These are phyloP conservation scores for Ulvella scutata DNA, from an alignment of 139 green algal genomes.

Conservation along the genomic window DNA sequence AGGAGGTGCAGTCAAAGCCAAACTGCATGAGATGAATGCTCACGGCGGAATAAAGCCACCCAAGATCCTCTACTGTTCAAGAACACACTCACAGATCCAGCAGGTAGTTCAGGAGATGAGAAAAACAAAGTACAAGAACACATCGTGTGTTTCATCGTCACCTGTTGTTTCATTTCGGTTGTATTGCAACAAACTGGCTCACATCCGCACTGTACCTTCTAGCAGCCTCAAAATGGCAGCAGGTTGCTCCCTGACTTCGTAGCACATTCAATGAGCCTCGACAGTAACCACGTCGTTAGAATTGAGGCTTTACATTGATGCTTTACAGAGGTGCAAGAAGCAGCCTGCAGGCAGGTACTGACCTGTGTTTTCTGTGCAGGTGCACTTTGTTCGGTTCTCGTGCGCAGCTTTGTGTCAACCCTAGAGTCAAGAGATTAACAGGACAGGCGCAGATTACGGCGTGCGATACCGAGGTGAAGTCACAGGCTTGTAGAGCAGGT, in stretches of 20 bases:
- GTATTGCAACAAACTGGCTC: not conserved
- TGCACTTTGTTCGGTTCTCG: constrained; percentile 67
- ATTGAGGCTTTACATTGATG: too few relatives aligned
- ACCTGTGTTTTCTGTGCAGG: too few relatives aligned
- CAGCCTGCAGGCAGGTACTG: too few relatives aligned
- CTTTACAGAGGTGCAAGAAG: too few relatives aligned
- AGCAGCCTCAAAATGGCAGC: not conserved
- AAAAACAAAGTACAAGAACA: constrained; percentile 57
- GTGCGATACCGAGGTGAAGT: constrained; percentile 41
- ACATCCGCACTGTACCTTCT: not conserved
- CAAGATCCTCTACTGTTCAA: constrained; percentile 76
- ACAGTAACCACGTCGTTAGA: too few relatives aligned
- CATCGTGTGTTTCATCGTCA: not conserved
- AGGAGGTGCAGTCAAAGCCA: not conserved
- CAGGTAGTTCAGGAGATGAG: constrained; percentile 88
- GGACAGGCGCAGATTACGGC: constrained; percentile 43
- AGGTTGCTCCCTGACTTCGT: not conserved
- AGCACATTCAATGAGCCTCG: too few relatives aligned
- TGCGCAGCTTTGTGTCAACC: constrained; percentile 69
- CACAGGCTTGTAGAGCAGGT: constrained; percentile 47
- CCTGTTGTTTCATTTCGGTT: not conserved
- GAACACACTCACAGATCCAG: constrained; percentile 86
- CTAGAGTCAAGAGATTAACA: constrained; percentile 21
- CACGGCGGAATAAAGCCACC: constrained; percentile 19
- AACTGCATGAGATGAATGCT: not conserved